Base-by-base conservation (phyloP, 1,139 yeast species). In the Geotrichum siamense region DNA sequence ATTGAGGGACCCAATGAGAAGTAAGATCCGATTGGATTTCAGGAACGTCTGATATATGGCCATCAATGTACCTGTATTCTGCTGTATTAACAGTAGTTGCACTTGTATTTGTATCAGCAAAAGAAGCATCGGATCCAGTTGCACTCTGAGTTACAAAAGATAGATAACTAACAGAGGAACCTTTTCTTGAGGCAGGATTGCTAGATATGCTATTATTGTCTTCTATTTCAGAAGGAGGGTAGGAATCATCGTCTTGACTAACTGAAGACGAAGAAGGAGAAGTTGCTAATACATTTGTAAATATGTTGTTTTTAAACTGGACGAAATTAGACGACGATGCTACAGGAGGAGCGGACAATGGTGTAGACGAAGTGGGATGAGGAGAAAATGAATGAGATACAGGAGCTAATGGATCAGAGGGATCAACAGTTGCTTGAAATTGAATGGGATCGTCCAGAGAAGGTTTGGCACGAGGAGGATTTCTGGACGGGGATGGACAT, bases 1-100 rank as follows among this genome's bases (percentile, higher is more conserved):
- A 49, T 39, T 59, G 62, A 1, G 64, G 64, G 26, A 59, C 48
- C 64, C 64, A 60, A 19, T 48, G 50, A 5, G 59, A 52, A 5
- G 51, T 34, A 37, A 48, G 44, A 22, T 37, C 45, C 23, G 53
- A 52, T 12, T 36, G 20, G 19, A 45, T 40, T 15, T 48, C 48
- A 15, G 30, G 35, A 13, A 10, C 10, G 6, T 22, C 25, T 3
- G 41, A 12, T 13, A 35, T 20, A 21, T 30, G 43, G 6, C 52
- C 47, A 28, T 54, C 52, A 31, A 53, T 53, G 16, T 40, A 41
- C 20, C 48, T 41, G 43, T 54, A 55, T 17, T 44, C 48, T 5
- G 41, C 26, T 6, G 41, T 21, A n/a, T 41, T 23, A 8, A 41
- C 23, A 3, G 42, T 26, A 19, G 41, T 19, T 9, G 46, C 38